Evolutionary conservation across 2,329 filamentous ascomycete species (phyloP), one percentile per base, ranked within the genome.

Genomic region (Talaromyces sp.): DNA sequence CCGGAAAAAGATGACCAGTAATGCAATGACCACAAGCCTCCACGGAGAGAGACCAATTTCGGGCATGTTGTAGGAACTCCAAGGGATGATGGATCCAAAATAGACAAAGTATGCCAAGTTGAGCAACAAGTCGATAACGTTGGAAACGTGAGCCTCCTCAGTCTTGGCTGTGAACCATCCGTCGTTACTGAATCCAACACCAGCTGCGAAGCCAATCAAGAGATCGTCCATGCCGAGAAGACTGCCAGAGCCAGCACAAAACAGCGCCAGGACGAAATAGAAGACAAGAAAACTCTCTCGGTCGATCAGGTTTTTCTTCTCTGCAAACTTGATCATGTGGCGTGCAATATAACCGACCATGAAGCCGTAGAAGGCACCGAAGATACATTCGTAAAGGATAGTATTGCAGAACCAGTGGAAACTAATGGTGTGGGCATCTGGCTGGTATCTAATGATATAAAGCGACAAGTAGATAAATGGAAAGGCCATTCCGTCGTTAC

Each of bases 401-500:
- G 91, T 95, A 68, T 88, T 86, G 70, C 92, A 90, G 68, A 97
- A 85, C 88, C 92, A 99, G 76, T 97, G 86, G 64, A 88, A 88
- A 17, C 88, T 84, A 48, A 96, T 90, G 58, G 89, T 75, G 53
- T 78, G 76, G 5, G 89, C 85, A 66, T 89, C 75, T 29, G 85
- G 86, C 64, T 88, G 81, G 73, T 93, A 96, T 65, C 89, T 86
- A 65, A 97, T 90, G 53, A 97, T 84, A 75, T 97, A 97, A 31
- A 97, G 80, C 0, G 90, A 88, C 31, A 99, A 82, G 73, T 99
- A 99, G 69, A 99, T 85, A 74, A 99, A 99, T 0, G 94, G 94
- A 71, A 99, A 99, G 1, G 94, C 94, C 94, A 99, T 99, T 77
- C 94, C 94, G 74, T 99, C 94, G 82, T 99, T 99, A 79, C 94